Evolutionary conservation across 352 stramenopile species (phyloP).

Genomic region (Stephanocyclus meneghinianus): DNA sequence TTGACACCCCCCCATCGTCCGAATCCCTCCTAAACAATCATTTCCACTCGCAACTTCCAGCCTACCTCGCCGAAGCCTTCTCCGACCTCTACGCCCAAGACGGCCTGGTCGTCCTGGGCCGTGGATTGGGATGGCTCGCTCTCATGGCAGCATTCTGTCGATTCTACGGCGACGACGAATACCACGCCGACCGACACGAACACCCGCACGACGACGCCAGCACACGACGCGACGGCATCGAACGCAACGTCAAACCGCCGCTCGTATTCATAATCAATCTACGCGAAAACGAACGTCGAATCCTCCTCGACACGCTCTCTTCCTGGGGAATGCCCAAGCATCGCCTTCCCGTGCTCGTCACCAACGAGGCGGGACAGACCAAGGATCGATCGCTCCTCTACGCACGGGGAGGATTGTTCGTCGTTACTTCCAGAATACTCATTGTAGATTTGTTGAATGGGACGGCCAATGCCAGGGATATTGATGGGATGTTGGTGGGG

Average conservation of each 20-base stretch:
- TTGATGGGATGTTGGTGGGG: conserved; percentile 91
- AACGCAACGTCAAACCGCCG: conserved; percentile 55
- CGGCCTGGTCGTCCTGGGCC: conserved; percentile 90
- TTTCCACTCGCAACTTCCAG: conserved; percentile 55
- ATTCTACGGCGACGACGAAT: conserved; percentile 82
- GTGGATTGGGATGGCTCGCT: conserved; percentile 87
- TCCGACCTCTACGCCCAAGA: conserved; percentile 85
- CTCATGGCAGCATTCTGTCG: conserved; percentile 90
- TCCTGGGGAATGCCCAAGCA: conserved; percentile 87
- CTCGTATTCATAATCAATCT: conserved; percentile 91
- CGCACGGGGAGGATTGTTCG: conserved; percentile 88
- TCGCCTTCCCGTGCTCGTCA: conserved; percentile 87
- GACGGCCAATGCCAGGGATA: conserved; percentile 70
- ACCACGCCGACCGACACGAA: conserved; percentile 47
- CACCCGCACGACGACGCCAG: conserved; percentile 9
- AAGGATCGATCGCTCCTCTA: conserved; percentile 86
- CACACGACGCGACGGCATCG: neutral
- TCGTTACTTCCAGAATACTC: conserved; percentile 95
- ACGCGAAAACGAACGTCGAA: conserved; percentile 84
- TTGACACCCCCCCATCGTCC: neutral
- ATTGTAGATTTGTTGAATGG: conserved; percentile 95
- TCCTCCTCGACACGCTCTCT: conserved; percentile 81
- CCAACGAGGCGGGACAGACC: conserved; percentile 71
- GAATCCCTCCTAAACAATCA: conserved; percentile 14
- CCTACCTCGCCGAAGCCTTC: conserved; percentile 80